Conservation (phyloP, 2,329 filamentous ascomycete genomes). For the Fusarium subtropicale region DNA sequence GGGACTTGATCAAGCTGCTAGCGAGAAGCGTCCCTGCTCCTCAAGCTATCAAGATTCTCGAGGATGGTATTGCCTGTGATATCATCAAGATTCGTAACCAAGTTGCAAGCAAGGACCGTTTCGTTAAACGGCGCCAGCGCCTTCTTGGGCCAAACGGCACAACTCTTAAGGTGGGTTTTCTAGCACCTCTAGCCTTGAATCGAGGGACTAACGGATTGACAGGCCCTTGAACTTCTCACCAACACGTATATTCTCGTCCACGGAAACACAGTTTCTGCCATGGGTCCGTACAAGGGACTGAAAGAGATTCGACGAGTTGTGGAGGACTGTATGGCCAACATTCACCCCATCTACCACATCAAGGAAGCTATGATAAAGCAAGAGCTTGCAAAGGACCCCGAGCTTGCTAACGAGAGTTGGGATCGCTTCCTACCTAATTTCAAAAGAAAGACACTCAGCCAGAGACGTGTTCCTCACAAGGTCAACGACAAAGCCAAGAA, state of each 20-base stretch:
- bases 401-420: slow-evolving; percentile 89
- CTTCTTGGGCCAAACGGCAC: slow-evolving; percentile 92
- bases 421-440: slow-evolving; percentile 97
- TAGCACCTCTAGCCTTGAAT: too few species aligned
- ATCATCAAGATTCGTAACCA: slow-evolving; percentile 94
- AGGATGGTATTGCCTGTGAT: slow-evolving; percentile 92
- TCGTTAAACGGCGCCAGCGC: slow-evolving; percentile 92
- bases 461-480: slow-evolving; percentile 82
- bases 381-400: slow-evolving; percentile 89
- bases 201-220: too few species aligned
- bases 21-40: slow-evolving; percentile 92
- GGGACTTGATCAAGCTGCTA: slow-evolving; percentile 93
- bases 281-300: slow-evolving; percentile 92
- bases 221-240: slow-evolving; percentile 85
- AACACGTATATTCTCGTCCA: slow-evolving; percentile 94
- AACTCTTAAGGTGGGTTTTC: slow-evolving; percentile 59
- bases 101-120: too few species aligned
- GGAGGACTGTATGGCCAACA: slow-evolving; percentile 96
- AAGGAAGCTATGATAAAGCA: slow-evolving; percentile 90
- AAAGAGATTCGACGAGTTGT: slow-evolving; percentile 92
- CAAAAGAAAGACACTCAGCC: slow-evolving; percentile 91
- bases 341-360: slow-evolving; percentile 90
- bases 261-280: slow-evolving; percentile 91
- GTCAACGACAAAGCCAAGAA: slow-evolving; percentile 96
- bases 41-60: slow-evolving; percentile 92